Evolutionary conservation across 352 stramenopile genomes (phyloP), one percentile per base, ranked within the genome.

Genomic region (Phytophthora macrochlamydospora): DNA sequence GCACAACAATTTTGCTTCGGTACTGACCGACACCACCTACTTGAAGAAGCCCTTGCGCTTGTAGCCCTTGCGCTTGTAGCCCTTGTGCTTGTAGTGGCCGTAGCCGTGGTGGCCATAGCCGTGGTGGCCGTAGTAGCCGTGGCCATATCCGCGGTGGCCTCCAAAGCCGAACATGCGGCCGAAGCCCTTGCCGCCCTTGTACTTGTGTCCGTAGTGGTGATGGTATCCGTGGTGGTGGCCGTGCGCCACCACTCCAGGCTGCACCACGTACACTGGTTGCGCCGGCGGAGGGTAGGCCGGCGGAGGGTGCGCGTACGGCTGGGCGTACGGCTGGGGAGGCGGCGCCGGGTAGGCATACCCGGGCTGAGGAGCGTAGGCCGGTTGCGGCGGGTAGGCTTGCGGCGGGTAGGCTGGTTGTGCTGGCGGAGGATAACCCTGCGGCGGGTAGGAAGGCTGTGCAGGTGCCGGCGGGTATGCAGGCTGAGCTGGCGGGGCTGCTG

Each of bases 1-100:
- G 18, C 18, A 24, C 18, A 24, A 24, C 18, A 24, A 24, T 24
- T 24, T 24, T 24, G 18, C 18, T 24, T 32, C 1, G 9, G 7
- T 29, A 11, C 33, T 11, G 7, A 56, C 51, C 38, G 46, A 40
- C 43, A 33, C 28, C 12, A 9, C 42, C 38, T 67, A 73, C 59
- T 76, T 66, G 59, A 70, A 73, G 45, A 76, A 76, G 0, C 62
- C 50, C 55, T 70, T 76, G 65, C 38, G 69, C 24, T 76, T 76
- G 65, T 73, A 64, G 45, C 65, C 59, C 55, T 73, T 73, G 65
- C 69, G 65, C 42, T 73, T 76, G 65, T 73, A 64, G 45, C 65
- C 59, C 55, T 73, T 73, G 65, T 73, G 65, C 42, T 73, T 73
- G 59, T 73, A 61, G 43, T 73, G 65, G 0, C 56, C 56, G 56